A percentile compares a stretch with the other conserved stretches of the same genome.
Evolutionary conservation across 345 rosid genomes (phyloP).

Genomic region (Garcia nutans): DNA sequence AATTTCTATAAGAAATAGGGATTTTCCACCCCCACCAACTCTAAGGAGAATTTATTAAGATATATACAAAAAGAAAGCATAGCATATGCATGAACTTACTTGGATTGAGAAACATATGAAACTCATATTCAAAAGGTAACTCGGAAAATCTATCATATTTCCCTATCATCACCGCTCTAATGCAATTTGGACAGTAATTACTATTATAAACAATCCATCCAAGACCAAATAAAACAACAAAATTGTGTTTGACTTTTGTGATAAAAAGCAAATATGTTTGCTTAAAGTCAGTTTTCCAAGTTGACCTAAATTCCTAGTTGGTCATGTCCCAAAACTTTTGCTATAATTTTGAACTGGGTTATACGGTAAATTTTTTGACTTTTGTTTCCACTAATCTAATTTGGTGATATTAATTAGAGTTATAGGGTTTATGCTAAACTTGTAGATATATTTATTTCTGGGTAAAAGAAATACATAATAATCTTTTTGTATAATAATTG

Average conservation of each 20-base stretch:
- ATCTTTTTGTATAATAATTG: background rate
- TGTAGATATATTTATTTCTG: background rate
- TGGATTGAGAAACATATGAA: too few relatives aligned
- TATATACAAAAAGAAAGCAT: too few relatives aligned
- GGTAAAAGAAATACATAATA: background rate
- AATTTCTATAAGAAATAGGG: too few relatives aligned
- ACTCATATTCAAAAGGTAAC: too few relatives aligned
- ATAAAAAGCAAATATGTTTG: background rate
- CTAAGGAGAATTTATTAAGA: too few relatives aligned
- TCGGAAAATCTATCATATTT: background rate
- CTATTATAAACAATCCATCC: background rate
- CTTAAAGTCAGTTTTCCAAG: background rate
- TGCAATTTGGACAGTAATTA: background rate
- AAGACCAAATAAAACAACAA: background rate
- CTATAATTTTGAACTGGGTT: background rate
- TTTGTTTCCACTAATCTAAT: background rate
- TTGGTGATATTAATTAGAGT: background rate
- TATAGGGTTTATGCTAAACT: background rate
- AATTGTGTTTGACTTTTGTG: background rate
- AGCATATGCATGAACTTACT: too few relatives aligned
- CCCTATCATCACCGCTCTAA: background rate
- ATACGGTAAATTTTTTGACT: background rate
- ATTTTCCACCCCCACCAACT: too few relatives aligned
- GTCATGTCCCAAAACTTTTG: background rate
- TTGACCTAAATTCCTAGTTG: background rate